Evolutionary conservation across 1,284 basidiomycete genomes (phyloP), one percentile per base, ranked within the genome.

Genomic region (Earliella scabrosa): DNA sequence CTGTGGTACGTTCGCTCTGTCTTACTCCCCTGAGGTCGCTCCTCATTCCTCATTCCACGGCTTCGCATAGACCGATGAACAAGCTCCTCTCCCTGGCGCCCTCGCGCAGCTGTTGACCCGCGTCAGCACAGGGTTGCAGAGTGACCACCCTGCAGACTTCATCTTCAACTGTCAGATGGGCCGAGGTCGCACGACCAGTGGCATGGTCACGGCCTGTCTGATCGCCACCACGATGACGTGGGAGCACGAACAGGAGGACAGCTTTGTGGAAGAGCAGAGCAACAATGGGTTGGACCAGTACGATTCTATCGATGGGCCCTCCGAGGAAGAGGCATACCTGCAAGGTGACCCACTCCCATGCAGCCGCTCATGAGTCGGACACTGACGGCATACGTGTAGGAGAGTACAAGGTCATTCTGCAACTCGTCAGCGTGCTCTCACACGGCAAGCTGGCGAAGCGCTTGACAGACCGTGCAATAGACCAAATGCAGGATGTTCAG

Each of bases 391-490:
- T 4, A 21, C 51, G n/a, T 51, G 9, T 60, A 90, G 97, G 97
- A 46, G 97, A 99, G 70, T 99, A 98, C 79, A 98, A 98, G 75
- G 93, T 89, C 2, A 98, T 99, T 57, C 75, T 99, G 40, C 95
- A 97, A 66, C 88, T 99, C 44, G 92, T 97, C 45, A 90, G 92
- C 14, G 91, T 97, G 4, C 81, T 97, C 18, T 90, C 90, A 13
- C 84, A 92, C 64, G 93, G 93, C 21, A 95, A 95, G 75, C 78
- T 91, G 18, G 97, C 97, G n/a, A 99, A 99, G 74, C 85, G 87
- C 45, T 71, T 99, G 56, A 90, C 95, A 0, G 97, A 99, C 71
- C 78, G 84, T 36, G 92, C 92, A 0, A 87, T 97, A 66, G 94
- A 98, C 73, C 74, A 88, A 60, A 94, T 95, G 92, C 89, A 92